Conservation (phyloP, 345 rosid species). For the Rhodomyrtus tomentosa region DNA sequence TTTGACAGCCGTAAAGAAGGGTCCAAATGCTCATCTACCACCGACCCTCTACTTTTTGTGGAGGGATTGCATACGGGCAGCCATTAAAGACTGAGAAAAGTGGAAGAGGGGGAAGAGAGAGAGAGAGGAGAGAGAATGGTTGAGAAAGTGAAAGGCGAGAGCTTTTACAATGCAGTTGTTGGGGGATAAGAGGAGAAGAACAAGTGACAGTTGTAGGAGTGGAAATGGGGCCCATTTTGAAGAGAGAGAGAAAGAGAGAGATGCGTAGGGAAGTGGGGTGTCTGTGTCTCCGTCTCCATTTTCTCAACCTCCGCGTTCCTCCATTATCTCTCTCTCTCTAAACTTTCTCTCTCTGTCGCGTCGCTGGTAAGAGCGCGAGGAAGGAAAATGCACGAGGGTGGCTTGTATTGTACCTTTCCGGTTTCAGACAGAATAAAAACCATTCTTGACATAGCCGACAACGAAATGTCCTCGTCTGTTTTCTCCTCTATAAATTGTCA, state of each 20-base stretch:
- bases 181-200: neutral
- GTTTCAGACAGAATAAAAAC: neutral
- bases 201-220: conserved; percentile 7
- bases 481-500: neutral
- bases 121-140: neutral
- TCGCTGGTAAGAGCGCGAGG: neutral
- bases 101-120: neutral
- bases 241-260: neutral
- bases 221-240: conserved; percentile 1
- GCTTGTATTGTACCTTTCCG: neutral
- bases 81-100: conserved; percentile 20
- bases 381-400: neutral
- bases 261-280: neutral
- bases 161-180: neutral
- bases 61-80: conserved; percentile 15
- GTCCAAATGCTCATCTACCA: conserved; percentile 20
- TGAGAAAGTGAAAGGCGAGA: neutral
- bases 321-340: neutral
- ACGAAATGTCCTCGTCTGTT: neutral
- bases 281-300: no score
- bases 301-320: neutral
- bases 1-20: conserved; percentile 2
- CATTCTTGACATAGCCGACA: neutral
- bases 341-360: neutral
- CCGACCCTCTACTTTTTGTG: conserved; percentile 34